A percentile compares a stretch with the other conserved stretches of the same genome.
Evolutionary conservation across 805 yeast genomes (phyloP).

Genomic region (Saturnispora galanensis): DNA sequence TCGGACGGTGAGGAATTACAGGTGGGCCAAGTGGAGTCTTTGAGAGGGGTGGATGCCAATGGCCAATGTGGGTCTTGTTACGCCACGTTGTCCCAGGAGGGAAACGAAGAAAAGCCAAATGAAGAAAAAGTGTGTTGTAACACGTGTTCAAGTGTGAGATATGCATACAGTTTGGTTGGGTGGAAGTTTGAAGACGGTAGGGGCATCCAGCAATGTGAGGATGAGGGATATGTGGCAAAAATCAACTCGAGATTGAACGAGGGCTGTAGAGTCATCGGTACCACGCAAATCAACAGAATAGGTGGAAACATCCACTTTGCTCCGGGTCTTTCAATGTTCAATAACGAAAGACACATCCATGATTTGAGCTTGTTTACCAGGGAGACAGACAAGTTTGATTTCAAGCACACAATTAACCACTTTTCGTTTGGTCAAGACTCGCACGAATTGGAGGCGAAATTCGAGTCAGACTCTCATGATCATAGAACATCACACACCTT

Average conservation of each 20-base stretch:
- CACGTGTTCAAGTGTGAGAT: conserved; percentile 69
- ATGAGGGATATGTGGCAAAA: conserved; percentile 69
- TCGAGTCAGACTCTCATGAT: conserved; percentile 18
- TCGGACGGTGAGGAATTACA: conserved; percentile 29
- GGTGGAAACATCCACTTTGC: conserved; percentile 93
- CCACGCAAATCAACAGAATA: conserved; percentile 70
- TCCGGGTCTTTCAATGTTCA: conserved; percentile 73
- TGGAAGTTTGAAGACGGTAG: conserved; percentile 93
- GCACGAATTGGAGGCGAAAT: conserved; percentile 12
- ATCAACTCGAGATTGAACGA: conserved; percentile 54
- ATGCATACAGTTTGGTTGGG: conserved; percentile 63
- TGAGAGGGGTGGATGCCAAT: conserved; percentile 17
- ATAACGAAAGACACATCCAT: conserved; percentile 61
- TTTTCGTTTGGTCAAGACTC: conserved; percentile 70
- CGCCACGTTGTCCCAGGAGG: conserved; percentile 61
- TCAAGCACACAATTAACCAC: conserved; percentile 71
- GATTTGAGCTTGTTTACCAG: conserved; percentile 67
- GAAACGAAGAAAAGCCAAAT: conserved; percentile 30
- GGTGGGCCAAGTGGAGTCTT: conserved; percentile 27
- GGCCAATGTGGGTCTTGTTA: conserved; percentile 84
- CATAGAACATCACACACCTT: conserved; percentile 52
- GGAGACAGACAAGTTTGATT: conserved; percentile 48
- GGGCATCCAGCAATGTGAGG: conserved; percentile 82
- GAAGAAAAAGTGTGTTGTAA: conserved; percentile 63
- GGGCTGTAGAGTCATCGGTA: conserved; percentile 84